Percentiles rank a stretch among this genome's conserved stretches.
Conservation (phyloP, 1,284 basidiomycete genomes). For the Rhodotorula sp. region DNA sequence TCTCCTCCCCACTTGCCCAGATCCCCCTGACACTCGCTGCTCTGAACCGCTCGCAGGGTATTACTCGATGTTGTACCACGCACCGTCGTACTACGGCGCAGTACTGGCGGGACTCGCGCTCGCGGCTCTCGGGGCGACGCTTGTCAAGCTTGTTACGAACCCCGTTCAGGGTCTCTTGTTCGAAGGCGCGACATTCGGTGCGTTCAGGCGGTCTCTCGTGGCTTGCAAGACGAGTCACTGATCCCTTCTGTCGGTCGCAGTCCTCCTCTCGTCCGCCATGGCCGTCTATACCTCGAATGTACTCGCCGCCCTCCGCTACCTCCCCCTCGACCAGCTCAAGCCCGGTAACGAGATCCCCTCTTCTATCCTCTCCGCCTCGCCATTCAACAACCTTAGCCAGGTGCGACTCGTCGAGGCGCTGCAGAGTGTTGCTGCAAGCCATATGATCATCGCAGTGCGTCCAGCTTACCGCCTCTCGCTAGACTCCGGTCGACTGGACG, state of each 20-base stretch:
- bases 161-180: slow-evolving; percentile 30
- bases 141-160: slow-evolving; percentile 22
- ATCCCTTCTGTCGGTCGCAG: background rate
- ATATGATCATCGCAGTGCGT: slow-evolving; percentile 40
- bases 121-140: slow-evolving; percentile 4
- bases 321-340: slow-evolving; percentile 24
- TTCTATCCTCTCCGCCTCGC: background rate
- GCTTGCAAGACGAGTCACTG: background rate
- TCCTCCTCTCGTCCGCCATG: slow-evolving; percentile 28
- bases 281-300: slow-evolving; percentile 34
- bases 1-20: background rate
- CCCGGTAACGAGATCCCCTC: background rate
- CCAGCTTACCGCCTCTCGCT: background rate
- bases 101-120: slow-evolving; percentile 15
- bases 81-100: slow-evolving; percentile 16
- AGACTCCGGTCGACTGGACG: background rate
- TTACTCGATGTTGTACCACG: slow-evolving; percentile 27
- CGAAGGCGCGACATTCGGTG: slow-evolving; percentile 32
- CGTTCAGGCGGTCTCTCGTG: background rate
- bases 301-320: slow-evolving; percentile 36
- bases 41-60: slow-evolving; percentile 8
- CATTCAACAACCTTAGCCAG: slow-evolving; percentile 1
- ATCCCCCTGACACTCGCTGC: background rate
- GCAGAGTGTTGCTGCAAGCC: slow-evolving; percentile 24
- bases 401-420: slow-evolving; percentile 28